Evolutionary conservation across 164 flowering plant species (phyloP), one percentile per base, ranked within the genome.

Genomic region (Magnolia sinica): DNA sequence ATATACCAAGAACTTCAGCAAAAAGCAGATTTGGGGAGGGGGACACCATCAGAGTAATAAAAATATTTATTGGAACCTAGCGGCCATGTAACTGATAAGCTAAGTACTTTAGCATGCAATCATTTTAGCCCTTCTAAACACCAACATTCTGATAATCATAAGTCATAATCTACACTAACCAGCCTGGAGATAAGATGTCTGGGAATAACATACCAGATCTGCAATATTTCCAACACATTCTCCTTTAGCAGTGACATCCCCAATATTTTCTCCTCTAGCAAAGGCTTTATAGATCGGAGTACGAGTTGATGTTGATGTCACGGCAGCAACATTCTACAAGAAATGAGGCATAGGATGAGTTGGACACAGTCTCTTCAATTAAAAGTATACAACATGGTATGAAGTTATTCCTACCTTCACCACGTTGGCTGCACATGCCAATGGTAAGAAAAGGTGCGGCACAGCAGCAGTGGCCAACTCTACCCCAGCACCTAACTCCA

Each of bases 231-330:
- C 95, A 82, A 96, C 97, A 83, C 99, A 94, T 84, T 96, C 99
- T 78, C 99, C 99, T 87, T 96, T 96, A 14, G 99, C 99, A 78
- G 99, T 96, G 67, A 96, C 97, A 89, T 96, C 99, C 58, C 99
- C 99, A 74, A 96, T 92, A 80, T 96, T 96, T 81, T 96, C 99
- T 75, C 99, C 99, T 84, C 81, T 93, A 23, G 99, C 99, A 89
- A 96, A 96, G 71, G 99, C 99, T 86, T 96, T 96, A 85, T 96
- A 96, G 66, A 96, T 96, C 76, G 99, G 99, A 37, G 98, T 90
- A 51, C 99, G 95, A 67, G 99, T 96, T 76, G 99, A 94, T 75
- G 99, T 96, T 77, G 99, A 94, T 74, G 99, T 92, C 50, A 96
- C 99, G 74, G 99, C 98, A 80, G 85, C 93, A 77, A 96, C 98